Evolutionary conservation across 1,284 basidiomycete species (phyloP), one percentile per base, ranked within the genome.

Genomic region (Trichosporon faecale): DNA sequence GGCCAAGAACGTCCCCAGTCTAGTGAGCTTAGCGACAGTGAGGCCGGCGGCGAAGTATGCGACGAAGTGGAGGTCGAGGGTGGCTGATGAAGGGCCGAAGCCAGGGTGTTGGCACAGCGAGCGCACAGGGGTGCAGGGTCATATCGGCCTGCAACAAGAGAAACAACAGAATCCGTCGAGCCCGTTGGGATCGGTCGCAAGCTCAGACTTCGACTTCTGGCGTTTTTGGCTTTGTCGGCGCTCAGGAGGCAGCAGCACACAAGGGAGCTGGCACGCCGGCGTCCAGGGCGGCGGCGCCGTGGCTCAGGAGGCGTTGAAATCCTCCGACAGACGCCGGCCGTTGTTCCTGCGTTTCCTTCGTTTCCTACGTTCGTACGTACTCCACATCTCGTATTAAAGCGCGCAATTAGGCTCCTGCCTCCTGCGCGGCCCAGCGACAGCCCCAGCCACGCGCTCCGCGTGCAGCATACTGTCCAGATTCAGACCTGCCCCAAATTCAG

Each of bases 141-240:
- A 8, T n/a, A 18, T 8, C 2, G 16, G 40, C 6, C 18, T 44
- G 18, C 49, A 12, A 52, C 49, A 21, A 46, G 9, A 21, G 49
- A 52, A 52, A 52, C 49, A 25, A 52, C 49, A 25, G 49, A 52
- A 52, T 52, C 23, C 49, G 35, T 12, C 3, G 49, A 52, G 25
- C 25, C 23, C 49, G 35, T 12, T 12, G 11, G 11, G 11, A 37
- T 37, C 9, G 11, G 49, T 44, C n/a, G 49, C 49, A 52, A 52
- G 49, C 49, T 52, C 21, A 52, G 49, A 52, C 49, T 52, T 52
- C 49, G 44, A 23, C 21, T 25, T 52, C 49, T 52, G 49, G 49
- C 49, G 49, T 21, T 52, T 52, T 52, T 52, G 49, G 49, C 49
- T 52, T 52, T 52, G 49, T 52, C 49, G 49, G 49, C 49, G 49